Conservation (phyloP, 148 eudicot genomes). For the Dianthus caryophyllus region DNA sequence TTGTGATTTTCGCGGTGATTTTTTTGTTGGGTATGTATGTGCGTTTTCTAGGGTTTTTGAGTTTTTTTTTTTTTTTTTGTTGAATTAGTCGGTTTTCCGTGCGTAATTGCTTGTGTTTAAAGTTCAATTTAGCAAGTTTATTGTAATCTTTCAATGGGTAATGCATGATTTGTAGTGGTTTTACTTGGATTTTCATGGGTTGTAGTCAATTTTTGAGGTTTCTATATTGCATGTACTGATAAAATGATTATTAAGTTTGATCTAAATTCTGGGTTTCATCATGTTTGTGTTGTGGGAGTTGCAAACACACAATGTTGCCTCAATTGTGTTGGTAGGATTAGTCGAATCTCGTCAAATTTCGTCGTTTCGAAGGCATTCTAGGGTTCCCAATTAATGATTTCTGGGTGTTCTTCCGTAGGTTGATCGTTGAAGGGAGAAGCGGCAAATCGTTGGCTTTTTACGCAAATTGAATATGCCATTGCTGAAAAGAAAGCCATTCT, state of each 20-base stretch:
- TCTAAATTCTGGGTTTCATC: slow-evolving; percentile 3
- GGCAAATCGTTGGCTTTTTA: slow-evolving; percentile 11
- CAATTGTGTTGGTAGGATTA: slow-evolving; percentile 11
- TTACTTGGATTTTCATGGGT: slow-evolving; percentile 1
- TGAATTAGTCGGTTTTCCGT: background rate
- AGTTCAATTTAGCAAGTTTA: slow-evolving; percentile 3
- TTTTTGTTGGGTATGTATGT: slow-evolving; percentile 10
- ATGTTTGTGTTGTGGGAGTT: slow-evolving; percentile 10
- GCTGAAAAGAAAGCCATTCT: slow-evolving; percentile 70
- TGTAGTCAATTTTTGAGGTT: slow-evolving; percentile 20
- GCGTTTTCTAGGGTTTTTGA: slow-evolving; percentile 25
- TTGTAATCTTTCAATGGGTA: slow-evolving; percentile 22
- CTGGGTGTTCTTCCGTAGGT: slow-evolving; percentile 9
- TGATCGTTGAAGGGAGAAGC: slow-evolving; percentile 13
- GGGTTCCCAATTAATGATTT: slow-evolving; percentile 10
- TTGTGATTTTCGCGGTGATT: slow-evolving; percentile 13
- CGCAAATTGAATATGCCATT: slow-evolving; percentile 58
- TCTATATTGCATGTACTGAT: slow-evolving; percentile 25
- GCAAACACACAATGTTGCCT: slow-evolving; percentile 1
- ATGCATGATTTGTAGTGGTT: slow-evolving; percentile 23
- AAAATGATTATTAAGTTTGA: slow-evolving; percentile 15
- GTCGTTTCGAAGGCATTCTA: slow-evolving; percentile 19
- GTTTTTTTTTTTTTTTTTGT: background rate
- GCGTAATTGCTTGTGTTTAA: slow-evolving; percentile 8
- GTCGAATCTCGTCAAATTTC: slow-evolving; percentile 1